These are phyloP conservation scores for Heterobasidion annosum DNA, from an alignment of 1,284 basidiomycete genomes.

Conservation along the genomic window DNA sequence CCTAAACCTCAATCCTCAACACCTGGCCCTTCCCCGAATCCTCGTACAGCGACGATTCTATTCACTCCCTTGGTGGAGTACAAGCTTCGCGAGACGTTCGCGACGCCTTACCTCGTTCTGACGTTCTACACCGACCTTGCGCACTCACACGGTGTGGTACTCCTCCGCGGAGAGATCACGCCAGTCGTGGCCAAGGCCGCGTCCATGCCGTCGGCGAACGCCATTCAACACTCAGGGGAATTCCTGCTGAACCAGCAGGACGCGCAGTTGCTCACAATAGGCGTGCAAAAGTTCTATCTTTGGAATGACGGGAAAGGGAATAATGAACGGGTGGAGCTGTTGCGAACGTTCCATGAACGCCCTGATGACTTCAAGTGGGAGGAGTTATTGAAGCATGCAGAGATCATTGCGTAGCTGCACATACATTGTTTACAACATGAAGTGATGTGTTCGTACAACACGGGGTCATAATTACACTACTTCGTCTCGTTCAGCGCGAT, in stretches of 20 bases:
- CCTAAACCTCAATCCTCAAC: slow-evolving; percentile 20
- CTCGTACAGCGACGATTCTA: slow-evolving; percentile 62
- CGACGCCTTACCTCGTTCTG: slow-evolving; percentile 85
- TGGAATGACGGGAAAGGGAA: slow-evolving; percentile 34
- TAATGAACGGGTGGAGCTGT: slow-evolving; percentile 33
- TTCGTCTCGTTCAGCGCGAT: too few relatives aligned
- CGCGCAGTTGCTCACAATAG: slow-evolving; percentile 72
- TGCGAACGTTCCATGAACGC: slow-evolving; percentile 64
- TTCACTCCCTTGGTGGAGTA: slow-evolving; percentile 95
- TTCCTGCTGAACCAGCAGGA: slow-evolving; percentile 72
- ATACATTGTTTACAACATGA: neutral
- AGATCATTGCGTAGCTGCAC: slow-evolving; percentile 5
- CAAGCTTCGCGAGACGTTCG: slow-evolving; percentile 80
- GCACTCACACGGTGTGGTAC: slow-evolving; percentile 71
- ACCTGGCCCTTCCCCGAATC: slow-evolving; percentile 23
- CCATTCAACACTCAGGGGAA: slow-evolving; percentile 15
- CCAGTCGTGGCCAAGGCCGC: slow-evolving; percentile 40
- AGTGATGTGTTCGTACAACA: too few relatives aligned
- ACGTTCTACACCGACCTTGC: slow-evolving; percentile 92
- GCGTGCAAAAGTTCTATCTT: slow-evolving; percentile 78
- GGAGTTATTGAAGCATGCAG: slow-evolving; percentile 47
- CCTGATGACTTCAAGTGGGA: slow-evolving; percentile 72
- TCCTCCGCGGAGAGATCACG: slow-evolving; percentile 91
- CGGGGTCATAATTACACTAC: too few relatives aligned
- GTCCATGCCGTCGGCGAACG: slow-evolving; percentile 12